These are phyloP conservation scores for Mariannaea elegans DNA, from an alignment of 2,329 filamentous ascomycete genomes.

Conservation along the genomic window DNA sequence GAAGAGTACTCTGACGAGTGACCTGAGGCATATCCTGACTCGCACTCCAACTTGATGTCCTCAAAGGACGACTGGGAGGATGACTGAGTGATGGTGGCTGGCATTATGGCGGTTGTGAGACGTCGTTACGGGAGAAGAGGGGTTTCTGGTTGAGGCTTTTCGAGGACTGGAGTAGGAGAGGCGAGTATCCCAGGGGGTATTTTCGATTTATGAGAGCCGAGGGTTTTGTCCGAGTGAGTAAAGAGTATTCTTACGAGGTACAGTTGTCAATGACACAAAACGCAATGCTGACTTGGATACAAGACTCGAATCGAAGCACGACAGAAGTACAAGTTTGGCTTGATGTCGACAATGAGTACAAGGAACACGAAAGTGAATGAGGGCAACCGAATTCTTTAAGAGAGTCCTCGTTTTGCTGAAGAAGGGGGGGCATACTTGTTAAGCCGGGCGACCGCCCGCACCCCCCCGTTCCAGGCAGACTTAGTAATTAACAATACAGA, in stretches of 20 bases:
- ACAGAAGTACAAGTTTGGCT: slow-evolving; percentile 28
- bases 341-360: slow-evolving; percentile 29
- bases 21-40: slow-evolving; percentile 86
- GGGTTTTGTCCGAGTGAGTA: slow-evolving; percentile 10
- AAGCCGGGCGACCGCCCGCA: slow-evolving; percentile 42
- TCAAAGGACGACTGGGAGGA: slow-evolving; percentile 52
- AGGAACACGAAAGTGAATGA: slow-evolving; percentile 31
- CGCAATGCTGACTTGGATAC: slow-evolving; percentile 34
- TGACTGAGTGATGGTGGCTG: slow-evolving; percentile 47
- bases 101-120: slow-evolving; percentile 44
- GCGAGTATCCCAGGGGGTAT: slow-evolving; percentile 28
- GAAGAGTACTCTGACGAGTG: slow-evolving; percentile 51
- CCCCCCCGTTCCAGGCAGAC: slow-evolving; percentile 30
- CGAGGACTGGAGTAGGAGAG: slow-evolving; percentile 26
- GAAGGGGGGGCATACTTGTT: slow-evolving; percentile 38
- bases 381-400: slow-evolving; percentile 41
- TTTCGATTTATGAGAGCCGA: slow-evolving; percentile 7
- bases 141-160: slow-evolving; percentile 34
- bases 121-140: slow-evolving; percentile 15
- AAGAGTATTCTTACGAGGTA: no score
- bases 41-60: slow-evolving; percentile 59
- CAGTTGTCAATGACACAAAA: slow-evolving; percentile 40
- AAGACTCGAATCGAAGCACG: slow-evolving; percentile 28
- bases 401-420: slow-evolving; percentile 29
- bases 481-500: slow-evolving; percentile 40